Conservation (phyloP, 768 basidiomycete species). For the Tylopilus balloui region DNA sequence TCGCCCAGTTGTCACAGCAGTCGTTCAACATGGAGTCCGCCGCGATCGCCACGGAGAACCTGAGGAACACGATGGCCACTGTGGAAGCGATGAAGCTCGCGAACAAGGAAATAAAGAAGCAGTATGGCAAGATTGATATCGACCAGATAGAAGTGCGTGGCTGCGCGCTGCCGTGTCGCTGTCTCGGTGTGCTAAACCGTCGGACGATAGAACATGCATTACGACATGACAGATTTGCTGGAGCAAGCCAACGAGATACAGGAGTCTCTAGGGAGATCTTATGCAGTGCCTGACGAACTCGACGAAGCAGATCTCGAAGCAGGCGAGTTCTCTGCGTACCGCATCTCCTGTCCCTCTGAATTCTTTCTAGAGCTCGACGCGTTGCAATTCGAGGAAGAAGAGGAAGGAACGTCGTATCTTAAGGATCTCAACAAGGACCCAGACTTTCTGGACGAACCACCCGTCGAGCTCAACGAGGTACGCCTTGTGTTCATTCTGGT, state of each 20-base stretch:
- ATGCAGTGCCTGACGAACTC: constrained; percentile 94
- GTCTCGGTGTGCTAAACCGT: neutral
- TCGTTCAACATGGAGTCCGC: constrained; percentile 99
- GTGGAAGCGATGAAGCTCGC: constrained; percentile 94
- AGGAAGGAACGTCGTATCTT: constrained; percentile 87
- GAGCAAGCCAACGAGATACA: constrained; percentile 99
- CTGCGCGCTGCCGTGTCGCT: too few species aligned
- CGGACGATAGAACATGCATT: constrained; percentile 76
- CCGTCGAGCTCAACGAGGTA: constrained; percentile 65
- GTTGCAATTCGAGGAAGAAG: constrained; percentile 85
- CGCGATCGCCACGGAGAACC: constrained; percentile 92
- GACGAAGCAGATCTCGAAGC: constrained; percentile 98
- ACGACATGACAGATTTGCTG: constrained; percentile 95
- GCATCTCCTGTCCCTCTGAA: constrained; percentile 1
- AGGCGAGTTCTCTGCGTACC: constrained; percentile 44
- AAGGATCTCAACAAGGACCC: constrained; percentile 82
- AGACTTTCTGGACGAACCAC: constrained; percentile 88
- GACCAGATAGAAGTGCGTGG: constrained; percentile 94
- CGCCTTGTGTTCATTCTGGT: constrained; percentile 12
- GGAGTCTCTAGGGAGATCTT: constrained; percentile 87
- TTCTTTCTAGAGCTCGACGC: constrained; percentile 79
- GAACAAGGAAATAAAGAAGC: constrained; percentile 94
- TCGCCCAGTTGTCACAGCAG: constrained; percentile 88
- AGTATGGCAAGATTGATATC: constrained; percentile 95
- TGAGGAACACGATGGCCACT: constrained; percentile 98